Evolutionary conservation across 2,329 filamentous ascomycete species (phyloP).

Genomic region (Talaromyces sp.): DNA sequence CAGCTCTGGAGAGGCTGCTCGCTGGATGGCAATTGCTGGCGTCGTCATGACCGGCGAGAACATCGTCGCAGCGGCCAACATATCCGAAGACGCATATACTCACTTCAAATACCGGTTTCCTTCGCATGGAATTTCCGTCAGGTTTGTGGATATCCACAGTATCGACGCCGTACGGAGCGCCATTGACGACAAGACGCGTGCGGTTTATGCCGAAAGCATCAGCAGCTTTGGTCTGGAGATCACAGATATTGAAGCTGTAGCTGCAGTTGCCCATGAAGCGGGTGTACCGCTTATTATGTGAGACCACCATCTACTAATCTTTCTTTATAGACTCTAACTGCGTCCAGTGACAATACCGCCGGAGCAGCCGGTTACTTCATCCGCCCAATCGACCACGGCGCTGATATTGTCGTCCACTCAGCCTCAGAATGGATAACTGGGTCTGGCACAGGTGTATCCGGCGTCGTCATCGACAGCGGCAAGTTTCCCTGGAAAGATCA

Average conservation of each 20-base stretch:
- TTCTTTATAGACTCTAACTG: neutral
- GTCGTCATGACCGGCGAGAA: slow-evolving; percentile 80
- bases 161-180: slow-evolving; percentile 67
- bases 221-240: slow-evolving; percentile 86
- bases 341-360: slow-evolving; percentile 67
- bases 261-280: slow-evolving; percentile 66
- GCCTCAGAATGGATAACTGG: slow-evolving; percentile 93
- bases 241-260: slow-evolving; percentile 77
- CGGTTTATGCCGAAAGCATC: slow-evolving; percentile 80
- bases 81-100: slow-evolving; percentile 91
- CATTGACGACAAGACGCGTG: slow-evolving; percentile 86
- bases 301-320: neutral
- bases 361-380: slow-evolving; percentile 81
- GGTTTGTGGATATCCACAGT: slow-evolving; percentile 73
- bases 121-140: slow-evolving; percentile 71
- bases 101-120: slow-evolving; percentile 84
- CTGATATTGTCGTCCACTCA: slow-evolving; percentile 83
- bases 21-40: slow-evolving; percentile 76
- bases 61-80: slow-evolving; percentile 76
- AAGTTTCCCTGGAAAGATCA: slow-evolving; percentile 75
- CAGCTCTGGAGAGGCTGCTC: slow-evolving; percentile 69
- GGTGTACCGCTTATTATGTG: slow-evolving; percentile 57
- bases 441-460: slow-evolving; percentile 79
- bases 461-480: slow-evolving; percentile 74
- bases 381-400: slow-evolving; percentile 76